phyloP scores from a whole-genome alignment of 2,329 filamentous ascomycete genomes.

The Trichoderma arundinaceum region DNA sequence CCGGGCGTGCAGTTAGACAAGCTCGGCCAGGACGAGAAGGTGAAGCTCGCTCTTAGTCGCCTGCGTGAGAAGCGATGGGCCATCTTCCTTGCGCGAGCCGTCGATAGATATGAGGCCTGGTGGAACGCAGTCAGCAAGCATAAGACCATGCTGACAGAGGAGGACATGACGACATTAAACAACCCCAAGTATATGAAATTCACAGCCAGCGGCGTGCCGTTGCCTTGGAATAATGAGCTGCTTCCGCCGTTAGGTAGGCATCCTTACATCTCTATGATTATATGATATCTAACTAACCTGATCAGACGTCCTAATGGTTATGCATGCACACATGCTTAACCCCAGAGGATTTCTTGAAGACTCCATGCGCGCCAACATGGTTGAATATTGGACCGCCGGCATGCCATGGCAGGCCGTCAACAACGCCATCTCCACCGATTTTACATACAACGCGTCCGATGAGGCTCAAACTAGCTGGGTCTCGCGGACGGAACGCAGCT shows the following conservation, averaged over 20 bases:
- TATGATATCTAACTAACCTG: background rate
- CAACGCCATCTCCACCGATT: conserved; percentile 61
- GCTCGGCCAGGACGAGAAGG: conserved; percentile 42
- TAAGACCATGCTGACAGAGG: conserved; percentile 42
- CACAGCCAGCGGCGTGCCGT: conserved; percentile 33
- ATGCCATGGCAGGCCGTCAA: conserved; percentile 71
- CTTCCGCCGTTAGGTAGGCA: conserved; percentile 64
- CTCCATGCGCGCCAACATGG: conserved; percentile 62
- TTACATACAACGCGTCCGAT: conserved; percentile 59
- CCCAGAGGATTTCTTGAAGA: conserved; percentile 77
- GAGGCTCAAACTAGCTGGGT: conserved; percentile 55
- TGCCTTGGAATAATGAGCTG: conserved; percentile 48
- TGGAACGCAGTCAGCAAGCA: conserved; percentile 52
- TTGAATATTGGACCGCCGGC: conserved; percentile 63
- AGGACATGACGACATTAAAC: conserved; percentile 43
- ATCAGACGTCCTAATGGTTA: conserved; percentile 76
- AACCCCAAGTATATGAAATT: conserved; percentile 44
- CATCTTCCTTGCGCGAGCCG: conserved; percentile 70
- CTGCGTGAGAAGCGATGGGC: conserved; percentile 77
- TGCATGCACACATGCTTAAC: conserved; percentile 81
- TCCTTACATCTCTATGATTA: background rate
- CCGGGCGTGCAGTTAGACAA: conserved; percentile 32
- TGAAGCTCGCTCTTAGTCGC: conserved; percentile 49
- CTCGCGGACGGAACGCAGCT: conserved; percentile 54
- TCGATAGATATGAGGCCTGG: conserved; percentile 71